phyloP scores from a whole-genome alignment of 352 stramenopile species.

The Blastocystis sp. region DNA sequence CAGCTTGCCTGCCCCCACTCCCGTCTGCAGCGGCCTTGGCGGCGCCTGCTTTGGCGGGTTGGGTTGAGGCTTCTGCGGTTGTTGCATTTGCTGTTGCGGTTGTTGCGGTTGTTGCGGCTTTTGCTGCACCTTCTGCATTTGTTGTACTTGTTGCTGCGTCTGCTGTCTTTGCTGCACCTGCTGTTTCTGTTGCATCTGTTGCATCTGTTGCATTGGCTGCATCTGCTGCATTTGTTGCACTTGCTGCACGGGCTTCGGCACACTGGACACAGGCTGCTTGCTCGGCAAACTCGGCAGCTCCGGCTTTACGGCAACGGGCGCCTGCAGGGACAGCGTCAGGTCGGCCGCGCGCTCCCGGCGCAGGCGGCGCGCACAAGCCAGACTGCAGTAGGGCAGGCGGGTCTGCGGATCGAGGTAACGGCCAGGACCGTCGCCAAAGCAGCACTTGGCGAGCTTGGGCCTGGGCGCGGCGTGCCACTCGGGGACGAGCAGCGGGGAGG shows the following conservation, averaged over 20 bases:
- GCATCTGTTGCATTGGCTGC: too few relatives aligned
- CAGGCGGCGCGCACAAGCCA: neutral
- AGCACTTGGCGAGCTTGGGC: neutral
- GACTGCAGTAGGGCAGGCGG: neutral
- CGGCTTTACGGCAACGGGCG: neutral
- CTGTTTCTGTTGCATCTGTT: too few relatives aligned
- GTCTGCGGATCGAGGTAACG: conserved; percentile 2
- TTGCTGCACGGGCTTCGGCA: too few relatives aligned
- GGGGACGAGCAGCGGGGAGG: neutral
- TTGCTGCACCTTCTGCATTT: too few relatives aligned
- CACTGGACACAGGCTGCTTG: too few relatives aligned
- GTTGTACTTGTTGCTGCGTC: too few relatives aligned
- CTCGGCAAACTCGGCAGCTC: neutral
- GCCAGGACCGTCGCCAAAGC: conserved; percentile 17
- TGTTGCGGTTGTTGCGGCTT: too few relatives aligned
- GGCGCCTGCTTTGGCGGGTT: neutral
- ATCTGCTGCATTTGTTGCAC: too few relatives aligned
- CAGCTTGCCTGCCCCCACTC: neutral
- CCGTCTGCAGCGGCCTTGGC: neutral
- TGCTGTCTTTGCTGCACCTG: too few relatives aligned
- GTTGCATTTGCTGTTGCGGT: too few relatives aligned
- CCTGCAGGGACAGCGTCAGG: neutral
- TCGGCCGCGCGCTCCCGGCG: neutral
- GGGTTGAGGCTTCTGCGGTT: neutral
- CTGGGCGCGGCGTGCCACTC: neutral